Conservation (phyloP, 2,329 filamentous ascomycete genomes). For the Trichoderma semiorbis region DNA sequence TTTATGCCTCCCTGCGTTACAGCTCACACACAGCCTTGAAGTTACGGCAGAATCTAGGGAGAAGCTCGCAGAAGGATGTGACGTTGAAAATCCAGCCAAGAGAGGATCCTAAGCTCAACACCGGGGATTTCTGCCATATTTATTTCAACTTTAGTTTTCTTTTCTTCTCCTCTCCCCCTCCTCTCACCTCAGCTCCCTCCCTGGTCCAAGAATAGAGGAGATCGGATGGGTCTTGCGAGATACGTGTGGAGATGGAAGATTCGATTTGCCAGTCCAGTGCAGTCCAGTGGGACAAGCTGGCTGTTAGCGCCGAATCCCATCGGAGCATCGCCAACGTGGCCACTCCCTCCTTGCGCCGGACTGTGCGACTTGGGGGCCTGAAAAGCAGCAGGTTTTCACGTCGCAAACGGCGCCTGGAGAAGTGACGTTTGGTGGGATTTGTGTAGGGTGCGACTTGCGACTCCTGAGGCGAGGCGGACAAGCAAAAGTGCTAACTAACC, state of each 20-base stretch:
- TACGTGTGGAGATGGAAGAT: neutral
- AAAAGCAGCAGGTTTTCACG: neutral
- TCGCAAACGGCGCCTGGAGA: neutral
- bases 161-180: neutral
- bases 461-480: neutral
- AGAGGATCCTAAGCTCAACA: neutral
- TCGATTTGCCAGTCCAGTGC: neutral
- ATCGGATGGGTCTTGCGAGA: neutral
- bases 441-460: neutral
- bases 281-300: neutral
- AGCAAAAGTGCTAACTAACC: too few relatives aligned
- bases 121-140: neutral
- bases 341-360: neutral
- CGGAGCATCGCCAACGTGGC: neutral
- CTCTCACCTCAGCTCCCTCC: neutral
- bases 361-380: neutral
- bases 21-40: neutral
- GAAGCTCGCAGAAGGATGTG: neutral
- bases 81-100: neutral
- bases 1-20: neutral
- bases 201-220: neutral
- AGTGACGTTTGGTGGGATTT: neutral
- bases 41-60: neutral
- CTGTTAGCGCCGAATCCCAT: neutral
- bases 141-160: neutral